These are phyloP conservation scores for Backusella circina DNA, from an alignment of 192 early-diverging fungal species.

Conservation along the genomic window DNA sequence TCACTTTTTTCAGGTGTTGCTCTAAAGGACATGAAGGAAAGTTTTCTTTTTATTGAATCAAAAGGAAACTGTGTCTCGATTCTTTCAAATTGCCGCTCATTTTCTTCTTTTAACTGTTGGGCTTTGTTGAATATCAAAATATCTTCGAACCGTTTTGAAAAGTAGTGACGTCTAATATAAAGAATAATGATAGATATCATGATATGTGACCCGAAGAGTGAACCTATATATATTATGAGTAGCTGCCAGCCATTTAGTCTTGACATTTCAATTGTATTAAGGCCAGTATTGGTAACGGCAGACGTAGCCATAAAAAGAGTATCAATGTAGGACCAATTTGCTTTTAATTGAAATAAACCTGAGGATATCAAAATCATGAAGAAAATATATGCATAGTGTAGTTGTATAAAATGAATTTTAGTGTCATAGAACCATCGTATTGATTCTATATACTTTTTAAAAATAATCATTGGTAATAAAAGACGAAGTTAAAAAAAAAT, in stretches of 20 bases:
- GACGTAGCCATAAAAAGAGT: constrained; percentile 28
- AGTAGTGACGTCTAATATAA: constrained; percentile 22
- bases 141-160: constrained; percentile 33
- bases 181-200: constrained; percentile 24
- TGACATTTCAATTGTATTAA: constrained; percentile 28
- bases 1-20: neutral
- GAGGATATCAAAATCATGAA: constrained; percentile 21
- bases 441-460: neutral
- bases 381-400: constrained; percentile 32
- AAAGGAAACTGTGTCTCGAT: neutral
- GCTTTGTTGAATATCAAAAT: constrained; percentile 24
- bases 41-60: neutral
- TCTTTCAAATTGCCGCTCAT: constrained; percentile 5
- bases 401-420: constrained; percentile 31
- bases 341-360: constrained; percentile 17
- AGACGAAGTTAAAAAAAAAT: neutral
- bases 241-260: constrained; percentile 19
- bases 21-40: constrained; percentile 8
- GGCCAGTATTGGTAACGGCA: constrained; percentile 27
- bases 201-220: constrained; percentile 25
- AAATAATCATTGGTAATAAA: neutral
- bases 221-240: constrained; percentile 12
- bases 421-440: constrained; percentile 17
- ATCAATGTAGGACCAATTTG: constrained; percentile 26
- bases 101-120: constrained; percentile 10